These are phyloP conservation scores for Geotrichum citri-aurantii DNA, from an alignment of 1,139 yeast species.

Conservation along the genomic window DNA sequence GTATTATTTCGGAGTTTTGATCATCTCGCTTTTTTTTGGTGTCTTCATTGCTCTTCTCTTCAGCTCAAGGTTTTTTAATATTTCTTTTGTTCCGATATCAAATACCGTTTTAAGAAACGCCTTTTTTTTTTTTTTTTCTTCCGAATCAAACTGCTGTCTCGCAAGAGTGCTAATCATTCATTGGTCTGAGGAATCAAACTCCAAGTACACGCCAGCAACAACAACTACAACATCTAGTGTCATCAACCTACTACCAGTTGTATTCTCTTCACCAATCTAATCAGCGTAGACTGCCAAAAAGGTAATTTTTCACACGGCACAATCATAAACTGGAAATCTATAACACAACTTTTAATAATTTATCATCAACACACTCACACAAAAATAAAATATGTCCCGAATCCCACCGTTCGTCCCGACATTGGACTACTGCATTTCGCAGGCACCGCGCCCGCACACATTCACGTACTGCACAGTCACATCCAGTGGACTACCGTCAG, in stretches of 20 bases:
- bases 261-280: too few relatives aligned
- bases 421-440: slow-evolving; percentile 24
- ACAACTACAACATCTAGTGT: too few relatives aligned
- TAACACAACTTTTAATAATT: background rate
- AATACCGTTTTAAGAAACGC: background rate
- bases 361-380: background rate
- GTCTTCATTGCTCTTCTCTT: background rate
- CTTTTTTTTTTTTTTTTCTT: background rate
- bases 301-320: slow-evolving; percentile 22
- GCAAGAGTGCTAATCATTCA: background rate
- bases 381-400: slow-evolving; percentile 21
- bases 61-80: background rate
- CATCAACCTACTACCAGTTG: too few relatives aligned
- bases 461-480: slow-evolving; percentile 71
- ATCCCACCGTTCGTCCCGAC: slow-evolving; percentile 32
- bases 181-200: background rate
- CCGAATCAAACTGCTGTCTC: background rate
- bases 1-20: background rate
- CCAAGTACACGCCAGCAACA: background rate
- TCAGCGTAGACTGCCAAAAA: background rate
- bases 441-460: slow-evolving; percentile 32
- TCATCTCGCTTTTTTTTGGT: too few relatives aligned
- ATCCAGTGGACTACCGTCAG: slow-evolving; percentile 49
- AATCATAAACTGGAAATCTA: slow-evolving; percentile 33
- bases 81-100: background rate